Conservation (phyloP, 176 grass and related monocot species). For the Microstegium vimineum region DNA sequence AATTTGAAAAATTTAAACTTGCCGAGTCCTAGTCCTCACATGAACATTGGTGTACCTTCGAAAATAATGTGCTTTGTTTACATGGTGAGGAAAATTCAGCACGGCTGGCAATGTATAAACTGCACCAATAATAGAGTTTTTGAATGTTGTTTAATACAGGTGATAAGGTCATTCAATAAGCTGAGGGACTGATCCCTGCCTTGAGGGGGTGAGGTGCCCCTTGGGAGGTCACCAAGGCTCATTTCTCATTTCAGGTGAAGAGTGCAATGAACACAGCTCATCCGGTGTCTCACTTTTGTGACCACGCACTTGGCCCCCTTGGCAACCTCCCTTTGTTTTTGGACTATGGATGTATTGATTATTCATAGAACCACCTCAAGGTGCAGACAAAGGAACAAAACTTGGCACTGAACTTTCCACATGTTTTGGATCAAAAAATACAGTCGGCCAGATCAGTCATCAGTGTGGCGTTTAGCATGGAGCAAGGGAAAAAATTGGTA, state of each 20-base stretch:
- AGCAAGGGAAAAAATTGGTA: not conserved
- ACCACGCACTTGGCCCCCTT: not conserved
- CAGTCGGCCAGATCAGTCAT: not conserved
- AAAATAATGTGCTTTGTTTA: not conserved
- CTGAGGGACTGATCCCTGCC: not conserved
- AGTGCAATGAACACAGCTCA: not conserved
- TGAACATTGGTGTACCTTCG: not conserved
- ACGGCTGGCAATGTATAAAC: not conserved
- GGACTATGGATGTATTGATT: not conserved
- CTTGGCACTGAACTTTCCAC: constrained; percentile 8
- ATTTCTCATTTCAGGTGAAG: not conserved
- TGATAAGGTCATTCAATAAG: not conserved
- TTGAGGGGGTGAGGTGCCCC: constrained; percentile 16
- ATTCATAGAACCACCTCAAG: not conserved
- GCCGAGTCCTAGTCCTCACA: not conserved
- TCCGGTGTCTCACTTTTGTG: not conserved
- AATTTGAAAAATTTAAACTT: not conserved
- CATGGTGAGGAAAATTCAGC: not conserved
- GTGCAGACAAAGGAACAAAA: not conserved
- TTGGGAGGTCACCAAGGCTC: constrained; percentile 5
- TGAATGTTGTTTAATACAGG: not conserved
- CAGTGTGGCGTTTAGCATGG: not conserved
- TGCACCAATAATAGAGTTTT: not conserved
- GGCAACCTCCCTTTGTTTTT: not conserved
- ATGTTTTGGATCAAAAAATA: not conserved